phyloP scores from a whole-genome alignment of 2,329 filamentous ascomycete species.

The Lojkania enalia region DNA sequence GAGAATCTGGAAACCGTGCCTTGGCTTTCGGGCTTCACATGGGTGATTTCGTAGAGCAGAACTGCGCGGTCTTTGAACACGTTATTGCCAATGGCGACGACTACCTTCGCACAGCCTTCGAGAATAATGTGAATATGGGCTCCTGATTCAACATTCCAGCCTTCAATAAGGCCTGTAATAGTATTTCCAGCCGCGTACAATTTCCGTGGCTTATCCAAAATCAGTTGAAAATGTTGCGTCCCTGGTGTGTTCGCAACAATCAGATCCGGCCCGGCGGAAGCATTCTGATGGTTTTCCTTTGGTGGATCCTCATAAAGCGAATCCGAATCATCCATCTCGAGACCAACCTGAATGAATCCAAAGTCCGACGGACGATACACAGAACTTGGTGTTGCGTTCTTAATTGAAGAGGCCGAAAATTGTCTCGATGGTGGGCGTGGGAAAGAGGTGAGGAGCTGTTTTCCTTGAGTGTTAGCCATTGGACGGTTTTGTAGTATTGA shows the following conservation, averaged over 20 bases:
- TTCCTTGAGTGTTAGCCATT: conserved; percentile 2
- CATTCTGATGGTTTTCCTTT: neutral
- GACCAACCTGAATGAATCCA: conserved; percentile 15
- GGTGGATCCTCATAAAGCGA: conserved; percentile 12
- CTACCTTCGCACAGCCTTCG: conserved; percentile 14
- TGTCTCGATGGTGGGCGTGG: conserved; percentile 14
- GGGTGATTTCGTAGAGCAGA: conserved; percentile 11
- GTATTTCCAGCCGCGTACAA: conserved; percentile 15
- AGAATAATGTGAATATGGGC: conserved; percentile 18
- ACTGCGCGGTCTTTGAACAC: conserved; percentile 12
- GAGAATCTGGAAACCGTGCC: conserved; percentile 12
- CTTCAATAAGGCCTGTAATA: conserved; percentile 17
- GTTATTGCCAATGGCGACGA: conserved; percentile 6
- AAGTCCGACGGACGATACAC: conserved; percentile 12
- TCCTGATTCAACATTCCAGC: conserved; percentile 10
- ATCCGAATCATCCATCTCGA: conserved; percentile 5
- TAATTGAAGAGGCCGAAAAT: conserved; percentile 2
- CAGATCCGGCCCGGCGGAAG: neutral
- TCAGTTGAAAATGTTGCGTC: conserved; percentile 7
- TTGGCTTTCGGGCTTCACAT: conserved; percentile 8
- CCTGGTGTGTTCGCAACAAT: neutral
- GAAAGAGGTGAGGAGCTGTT: conserved; percentile 17
- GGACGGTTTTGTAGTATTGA: too few relatives aligned
- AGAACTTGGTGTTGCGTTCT: neutral
- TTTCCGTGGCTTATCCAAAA: conserved; percentile 15